phyloP scores from a whole-genome alignment of 2,329 filamentous ascomycete species.

The Parasarocladium wereldwijsianum region DNA sequence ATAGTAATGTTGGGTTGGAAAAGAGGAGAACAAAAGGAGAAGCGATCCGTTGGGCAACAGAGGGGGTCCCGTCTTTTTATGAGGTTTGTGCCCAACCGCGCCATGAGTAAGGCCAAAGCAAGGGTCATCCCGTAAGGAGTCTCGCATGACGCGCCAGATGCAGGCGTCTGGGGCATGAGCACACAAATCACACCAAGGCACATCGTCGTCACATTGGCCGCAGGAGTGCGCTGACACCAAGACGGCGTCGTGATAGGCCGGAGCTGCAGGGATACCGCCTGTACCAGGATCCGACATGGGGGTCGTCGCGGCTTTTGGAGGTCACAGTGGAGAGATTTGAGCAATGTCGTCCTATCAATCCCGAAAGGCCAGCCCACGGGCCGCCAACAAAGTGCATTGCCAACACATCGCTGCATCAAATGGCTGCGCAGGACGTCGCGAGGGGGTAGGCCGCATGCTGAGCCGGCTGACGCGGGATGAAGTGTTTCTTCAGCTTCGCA shows the following conservation, averaged over 20 bases:
- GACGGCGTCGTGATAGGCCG: constrained; percentile 24
- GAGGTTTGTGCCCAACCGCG: constrained; percentile 15
- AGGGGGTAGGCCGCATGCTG: background rate
- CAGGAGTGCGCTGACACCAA: constrained; percentile 32
- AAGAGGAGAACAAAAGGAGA: constrained; percentile 14
- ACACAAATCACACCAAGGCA: too few relatives aligned
- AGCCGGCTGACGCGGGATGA: background rate
- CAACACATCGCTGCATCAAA: constrained; percentile 29
- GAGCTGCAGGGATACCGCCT: constrained; percentile 16
- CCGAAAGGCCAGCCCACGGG: constrained; percentile 15
- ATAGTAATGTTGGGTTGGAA: constrained; percentile 23
- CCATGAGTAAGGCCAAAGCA: constrained; percentile 12
- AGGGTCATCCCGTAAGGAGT: constrained; percentile 8
- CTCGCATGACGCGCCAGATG: constrained; percentile 7
- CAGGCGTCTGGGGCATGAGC: background rate
- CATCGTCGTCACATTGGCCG: constrained; percentile 33
- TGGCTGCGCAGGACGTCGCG: too few relatives aligned
- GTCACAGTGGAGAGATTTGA: constrained; percentile 20
- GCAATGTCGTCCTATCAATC: constrained; percentile 28
- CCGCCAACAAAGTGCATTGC: constrained; percentile 28
- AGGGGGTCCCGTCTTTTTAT: constrained; percentile 38
- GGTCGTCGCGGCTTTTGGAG: constrained; percentile 20
- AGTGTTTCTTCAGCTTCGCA: too few relatives aligned
- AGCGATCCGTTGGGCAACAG: constrained; percentile 20
- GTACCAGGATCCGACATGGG: constrained; percentile 19